phyloP scores from a whole-genome alignment of 2,329 filamentous ascomycete genomes.

The Diaporthe batatas region DNA sequence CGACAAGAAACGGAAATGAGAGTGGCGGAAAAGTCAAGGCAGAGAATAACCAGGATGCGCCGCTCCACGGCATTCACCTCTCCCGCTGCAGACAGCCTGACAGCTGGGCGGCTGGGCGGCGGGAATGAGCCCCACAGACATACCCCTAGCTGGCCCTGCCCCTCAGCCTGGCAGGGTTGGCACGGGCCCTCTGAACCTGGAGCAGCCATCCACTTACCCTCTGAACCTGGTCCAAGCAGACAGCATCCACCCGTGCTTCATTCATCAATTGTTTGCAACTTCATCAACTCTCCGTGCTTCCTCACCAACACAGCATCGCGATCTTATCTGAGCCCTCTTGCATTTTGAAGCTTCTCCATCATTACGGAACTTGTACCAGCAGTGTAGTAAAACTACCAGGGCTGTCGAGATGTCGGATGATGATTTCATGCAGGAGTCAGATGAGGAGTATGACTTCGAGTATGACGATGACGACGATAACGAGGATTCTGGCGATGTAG shows the following conservation, averaged over 20 bases:
- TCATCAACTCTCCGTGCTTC: background rate
- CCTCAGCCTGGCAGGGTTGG: slow-evolving; percentile 30
- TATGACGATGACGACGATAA: slow-evolving; percentile 93
- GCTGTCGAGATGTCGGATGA: slow-evolving; percentile 79
- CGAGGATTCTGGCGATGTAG: slow-evolving; percentile 87
- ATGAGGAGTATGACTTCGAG: slow-evolving; percentile 96
- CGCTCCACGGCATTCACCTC: background rate
- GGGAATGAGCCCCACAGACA: background rate
- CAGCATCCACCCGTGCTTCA: background rate
- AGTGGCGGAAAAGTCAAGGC: slow-evolving; percentile 37
- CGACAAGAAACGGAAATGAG: slow-evolving; percentile 1
- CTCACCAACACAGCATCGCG: background rate
- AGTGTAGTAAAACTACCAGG: background rate
- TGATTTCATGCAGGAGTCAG: slow-evolving; percentile 95
- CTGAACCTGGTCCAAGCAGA: slow-evolving; percentile 16
- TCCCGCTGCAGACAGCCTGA: background rate
- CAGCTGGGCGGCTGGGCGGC: background rate
- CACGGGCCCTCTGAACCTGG: slow-evolving; percentile 27
- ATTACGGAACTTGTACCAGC: background rate
- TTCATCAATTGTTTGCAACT: slow-evolving; percentile 25
- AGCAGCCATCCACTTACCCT: slow-evolving; percentile 10
- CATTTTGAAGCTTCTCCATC: background rate
- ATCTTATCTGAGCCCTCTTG: background rate
- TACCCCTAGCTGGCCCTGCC: background rate
- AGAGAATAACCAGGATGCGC: background rate